These are phyloP conservation scores for Cryptococcus neoformans DNA, from an alignment of 1,284 basidiomycete species.

Conservation along the genomic window DNA sequence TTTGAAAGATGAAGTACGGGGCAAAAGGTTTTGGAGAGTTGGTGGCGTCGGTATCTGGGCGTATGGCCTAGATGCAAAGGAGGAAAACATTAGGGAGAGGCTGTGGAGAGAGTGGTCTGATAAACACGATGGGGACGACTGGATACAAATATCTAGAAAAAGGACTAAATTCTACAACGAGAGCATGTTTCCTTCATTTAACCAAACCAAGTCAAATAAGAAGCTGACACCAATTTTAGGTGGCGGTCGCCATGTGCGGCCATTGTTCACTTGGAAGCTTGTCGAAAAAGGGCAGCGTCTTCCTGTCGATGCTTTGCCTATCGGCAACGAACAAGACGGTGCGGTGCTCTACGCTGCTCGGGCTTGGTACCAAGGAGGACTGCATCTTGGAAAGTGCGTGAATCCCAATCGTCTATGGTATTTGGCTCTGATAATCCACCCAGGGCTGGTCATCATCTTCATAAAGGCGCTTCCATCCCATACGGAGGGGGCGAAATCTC, in stretches of 20 bases:
- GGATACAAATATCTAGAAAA: slow-evolving; percentile 63
- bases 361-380: slow-evolving; percentile 40
- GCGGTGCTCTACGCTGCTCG: slow-evolving; percentile 39
- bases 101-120: slow-evolving; percentile 31
- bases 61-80: slow-evolving; percentile 23
- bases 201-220: background rate
- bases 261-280: slow-evolving; percentile 41
- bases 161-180: slow-evolving; percentile 53
- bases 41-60: slow-evolving; percentile 38
- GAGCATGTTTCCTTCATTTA: slow-evolving; percentile 12
- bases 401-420: no score
- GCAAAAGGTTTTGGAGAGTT: slow-evolving; percentile 34
- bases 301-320: slow-evolving; percentile 42
- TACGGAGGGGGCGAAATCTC: slow-evolving; percentile 40
- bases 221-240: background rate
- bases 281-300: slow-evolving; percentile 32
- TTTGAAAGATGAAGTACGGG: slow-evolving; percentile 34
- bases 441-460: slow-evolving; percentile 38
- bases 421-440: background rate
- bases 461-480: slow-evolving; percentile 36
- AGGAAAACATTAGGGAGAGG: slow-evolving; percentile 26
- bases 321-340: slow-evolving; percentile 42
- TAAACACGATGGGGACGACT: slow-evolving; percentile 51
- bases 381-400: slow-evolving; percentile 47
- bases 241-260: slow-evolving; percentile 17